Base-by-base conservation (phyloP, 2,329 filamentous ascomycete species). In the Fusarium sarcochroum region DNA sequence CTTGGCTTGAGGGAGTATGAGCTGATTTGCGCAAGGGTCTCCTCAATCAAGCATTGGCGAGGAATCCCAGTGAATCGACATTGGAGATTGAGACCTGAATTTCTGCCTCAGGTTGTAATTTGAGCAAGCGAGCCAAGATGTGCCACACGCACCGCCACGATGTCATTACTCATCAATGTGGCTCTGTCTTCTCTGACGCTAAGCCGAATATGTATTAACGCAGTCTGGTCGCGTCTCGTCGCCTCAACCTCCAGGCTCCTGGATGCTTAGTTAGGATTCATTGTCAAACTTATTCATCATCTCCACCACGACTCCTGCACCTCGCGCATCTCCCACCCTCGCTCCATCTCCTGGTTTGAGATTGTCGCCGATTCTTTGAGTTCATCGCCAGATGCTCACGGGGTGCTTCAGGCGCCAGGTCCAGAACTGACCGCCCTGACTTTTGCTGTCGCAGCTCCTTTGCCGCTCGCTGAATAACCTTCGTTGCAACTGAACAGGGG, bases 361-460 rank as follows among this genome's bases (percentile, higher is more conserved):
- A 61, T 63, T 44, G 65, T 62, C 59, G 63, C 61, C 50, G 38
- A 70, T 64, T 60, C 68, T 58, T 52, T 53, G 66, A 69, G 69
- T 69, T 59, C 49, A 71, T 69, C 66, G 55, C 63, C 72, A 73
- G 74, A 78, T 76, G 76, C 75, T 69, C 71, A 71, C 72, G 72
- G 70, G 75, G 75, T 77, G 73, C 76, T 67, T 63, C 71, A 71
- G 77, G 77, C 60, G 75, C 72, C 69, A 72, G 76, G 75, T 74
- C 73, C 68, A 62, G 59, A 69, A 73, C 73, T 73, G 75, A 78
- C 73, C 73, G 70, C 71, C 76, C 62, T 70, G 73, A 71, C 63
- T 54, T 68, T 75, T 58, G 62, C 64, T 66, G 55, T 74, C 55
- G 56, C 67, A 65, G 62, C 68, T 64, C 48, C 44, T 57, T 64